Percentiles rank a stretch among this genome's conserved stretches.
These are phyloP conservation scores for Podila clonocystis DNA, from an alignment of 192 early-diverging fungal species.

Conservation along the genomic window DNA sequence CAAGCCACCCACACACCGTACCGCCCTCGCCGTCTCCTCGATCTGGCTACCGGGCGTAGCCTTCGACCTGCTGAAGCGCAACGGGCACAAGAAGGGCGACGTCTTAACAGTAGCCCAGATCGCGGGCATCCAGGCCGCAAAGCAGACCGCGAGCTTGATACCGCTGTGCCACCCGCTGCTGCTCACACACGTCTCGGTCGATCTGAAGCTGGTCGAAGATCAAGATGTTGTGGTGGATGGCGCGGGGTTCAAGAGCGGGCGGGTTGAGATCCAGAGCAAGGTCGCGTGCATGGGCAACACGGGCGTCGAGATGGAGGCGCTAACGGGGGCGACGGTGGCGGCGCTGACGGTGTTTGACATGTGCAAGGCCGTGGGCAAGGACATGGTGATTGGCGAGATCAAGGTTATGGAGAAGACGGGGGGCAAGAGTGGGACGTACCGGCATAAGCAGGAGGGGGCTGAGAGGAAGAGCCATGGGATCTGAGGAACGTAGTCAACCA, in stretches of 20 bases:
- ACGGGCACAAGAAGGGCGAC: constrained; percentile 87
- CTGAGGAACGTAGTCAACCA: neutral
- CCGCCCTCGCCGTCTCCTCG: constrained; percentile 76
- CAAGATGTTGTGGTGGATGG: neutral
- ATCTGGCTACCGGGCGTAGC: constrained; percentile 77
- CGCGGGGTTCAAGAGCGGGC: constrained; percentile 19
- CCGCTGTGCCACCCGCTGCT: constrained; percentile 90
- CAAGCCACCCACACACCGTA: constrained; percentile 76
- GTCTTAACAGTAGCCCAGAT: constrained; percentile 88
- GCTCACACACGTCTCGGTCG: constrained; percentile 76
- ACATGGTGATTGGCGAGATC: constrained; percentile 81
- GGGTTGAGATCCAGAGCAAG: constrained; percentile 73
- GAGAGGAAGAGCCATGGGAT: constrained; percentile 13
- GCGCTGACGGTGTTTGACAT: constrained; percentile 94
- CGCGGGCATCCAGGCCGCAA: constrained; percentile 92
- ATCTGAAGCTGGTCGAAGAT: constrained; percentile 63
- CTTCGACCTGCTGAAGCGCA: constrained; percentile 69
- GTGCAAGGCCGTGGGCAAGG: constrained; percentile 92
- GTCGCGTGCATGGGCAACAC: constrained; percentile 86
- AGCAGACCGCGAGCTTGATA: constrained; percentile 82
- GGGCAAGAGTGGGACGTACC: constrained; percentile 79
- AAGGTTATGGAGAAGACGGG: constrained; percentile 84
- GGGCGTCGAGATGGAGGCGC: constrained; percentile 92
- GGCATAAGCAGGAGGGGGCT: constrained; percentile 21
- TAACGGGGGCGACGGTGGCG: constrained; percentile 82